These are phyloP conservation scores for Pezicula rhizophila DNA, from an alignment of 2,329 filamentous ascomycete species.

Conservation along the genomic window DNA sequence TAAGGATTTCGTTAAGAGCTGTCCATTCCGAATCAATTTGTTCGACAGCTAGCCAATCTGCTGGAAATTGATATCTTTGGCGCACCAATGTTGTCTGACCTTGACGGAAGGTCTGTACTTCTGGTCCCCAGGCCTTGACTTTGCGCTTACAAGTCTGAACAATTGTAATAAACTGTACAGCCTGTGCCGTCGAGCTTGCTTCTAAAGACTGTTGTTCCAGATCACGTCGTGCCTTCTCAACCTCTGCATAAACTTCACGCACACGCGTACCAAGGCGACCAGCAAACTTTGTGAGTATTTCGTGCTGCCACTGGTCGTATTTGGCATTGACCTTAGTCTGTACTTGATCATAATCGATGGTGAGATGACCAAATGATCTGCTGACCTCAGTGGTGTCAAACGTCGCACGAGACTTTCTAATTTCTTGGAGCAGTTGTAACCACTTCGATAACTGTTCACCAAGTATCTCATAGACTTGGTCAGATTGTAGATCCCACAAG, in stretches of 20 bases:
- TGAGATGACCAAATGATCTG: conserved; percentile 86
- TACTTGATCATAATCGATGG: conserved; percentile 96
- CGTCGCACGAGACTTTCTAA: conserved; percentile 88
- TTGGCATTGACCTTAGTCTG: conserved; percentile 98
- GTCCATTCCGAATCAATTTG: conserved; percentile 97
- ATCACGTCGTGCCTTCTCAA: conserved; percentile 83
- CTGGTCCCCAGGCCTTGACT: conserved; percentile 88
- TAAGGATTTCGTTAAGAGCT: conserved; percentile 83
- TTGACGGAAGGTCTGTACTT: conserved; percentile 92
- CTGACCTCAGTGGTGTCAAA: conserved; percentile 97
- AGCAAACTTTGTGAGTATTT: conserved; percentile 91
- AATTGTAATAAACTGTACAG: conserved; percentile 96
- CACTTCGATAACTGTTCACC: conserved; percentile 88
- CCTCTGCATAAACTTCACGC: conserved; percentile 85
- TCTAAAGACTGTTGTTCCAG: conserved; percentile 90
- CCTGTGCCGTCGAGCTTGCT: conserved; percentile 90
- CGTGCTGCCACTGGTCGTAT: conserved; percentile 99
- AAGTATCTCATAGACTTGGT: conserved; percentile 87
- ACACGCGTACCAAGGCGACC: conserved; percentile 82
- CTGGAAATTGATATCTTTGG: conserved; percentile 88
- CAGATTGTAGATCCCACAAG: conserved; percentile 93
- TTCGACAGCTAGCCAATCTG: conserved; percentile 91
- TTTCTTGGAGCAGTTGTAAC: conserved; percentile 94
- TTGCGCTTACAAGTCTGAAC: conserved; percentile 95
- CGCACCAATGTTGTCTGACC: conserved; percentile 87